Percentiles rank a stretch among this genome's conserved stretches.
phyloP scores from a whole-genome alignment of 1,284 basidiomycete species.

The Anthracocystis setariae region DNA sequence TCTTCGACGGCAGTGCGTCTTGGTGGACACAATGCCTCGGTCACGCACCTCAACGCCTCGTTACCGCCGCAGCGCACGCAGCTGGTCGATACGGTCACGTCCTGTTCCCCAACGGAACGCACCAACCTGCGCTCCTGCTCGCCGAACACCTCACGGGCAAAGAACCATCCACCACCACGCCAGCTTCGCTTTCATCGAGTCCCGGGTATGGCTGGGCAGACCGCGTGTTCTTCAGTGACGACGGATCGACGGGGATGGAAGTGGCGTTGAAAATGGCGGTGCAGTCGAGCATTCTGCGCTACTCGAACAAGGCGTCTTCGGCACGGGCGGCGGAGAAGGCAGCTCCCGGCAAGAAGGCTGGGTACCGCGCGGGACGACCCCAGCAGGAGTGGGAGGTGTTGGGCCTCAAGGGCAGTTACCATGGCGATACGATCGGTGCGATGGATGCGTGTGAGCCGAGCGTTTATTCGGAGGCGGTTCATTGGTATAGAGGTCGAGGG shows the following conservation, averaged over 20 bases:
- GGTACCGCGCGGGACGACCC: conserved; percentile 43
- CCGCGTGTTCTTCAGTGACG: conserved; percentile 90
- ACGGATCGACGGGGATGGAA: conserved; percentile 95
- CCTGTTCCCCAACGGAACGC: conserved; percentile 88
- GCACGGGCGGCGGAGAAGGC: conserved; percentile 33
- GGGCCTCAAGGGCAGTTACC: conserved; percentile 91
- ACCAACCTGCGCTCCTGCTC: conserved; percentile 83
- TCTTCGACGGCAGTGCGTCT: conserved; percentile 90
- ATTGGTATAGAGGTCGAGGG: conserved; percentile 94
- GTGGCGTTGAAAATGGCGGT: conserved; percentile 91
- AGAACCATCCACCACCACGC: not conserved
- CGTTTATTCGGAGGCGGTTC: conserved; percentile 83
- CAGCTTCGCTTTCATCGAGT: conserved; percentile 40
- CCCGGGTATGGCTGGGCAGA: conserved; percentile 80
- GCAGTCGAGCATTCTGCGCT: conserved; percentile 52
- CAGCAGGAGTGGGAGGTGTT: conserved; percentile 77
- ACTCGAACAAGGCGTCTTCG: conserved; percentile 21
- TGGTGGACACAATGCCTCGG: conserved; percentile 98
- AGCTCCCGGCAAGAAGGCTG: conserved; percentile 33
- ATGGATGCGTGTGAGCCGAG: conserved; percentile 93
- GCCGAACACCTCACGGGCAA: conserved; percentile 76
- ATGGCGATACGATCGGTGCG: conserved; percentile 95
- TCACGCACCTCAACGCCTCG: conserved; percentile 80
- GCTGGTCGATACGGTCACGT: conserved; percentile 96
- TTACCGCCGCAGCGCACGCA: conserved; percentile 86